Evolutionary conservation across 1,139 yeast species (phyloP).

Genomic region (Geotrichum carabidarum): DNA sequence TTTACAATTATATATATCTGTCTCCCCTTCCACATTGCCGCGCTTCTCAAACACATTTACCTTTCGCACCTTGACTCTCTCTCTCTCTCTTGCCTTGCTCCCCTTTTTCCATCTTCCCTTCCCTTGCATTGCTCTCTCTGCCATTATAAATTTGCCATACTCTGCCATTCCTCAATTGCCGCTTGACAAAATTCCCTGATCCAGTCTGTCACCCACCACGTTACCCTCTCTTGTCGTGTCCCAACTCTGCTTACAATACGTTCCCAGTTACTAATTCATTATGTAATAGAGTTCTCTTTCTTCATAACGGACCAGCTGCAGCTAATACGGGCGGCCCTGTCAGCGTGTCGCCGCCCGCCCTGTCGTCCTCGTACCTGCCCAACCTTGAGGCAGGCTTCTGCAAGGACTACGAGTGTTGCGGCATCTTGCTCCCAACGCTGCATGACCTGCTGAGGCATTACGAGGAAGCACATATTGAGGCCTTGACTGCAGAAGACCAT

Average conservation of each 20-base stretch:
- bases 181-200: constrained; percentile 3
- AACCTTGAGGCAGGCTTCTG: constrained; percentile 93
- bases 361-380: constrained; percentile 72
- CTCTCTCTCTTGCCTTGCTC: background rate
- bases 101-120: background rate
- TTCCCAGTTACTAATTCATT: background rate
- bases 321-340: constrained; percentile 25
- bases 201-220: background rate
- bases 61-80: no score
- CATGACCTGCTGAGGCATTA: constrained; percentile 92
- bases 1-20: no score
- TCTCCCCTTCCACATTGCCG: no score
- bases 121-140: constrained; percentile 23
- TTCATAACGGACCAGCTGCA: constrained; percentile 29
- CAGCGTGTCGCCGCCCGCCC: constrained; percentile 47
- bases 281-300: constrained; percentile 29
- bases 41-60: no score
- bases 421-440: constrained; percentile 80
- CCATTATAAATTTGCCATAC: background rate
- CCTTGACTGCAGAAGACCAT: constrained; percentile 41
- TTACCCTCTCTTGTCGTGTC: no score
- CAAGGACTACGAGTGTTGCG: constrained; percentile 94
- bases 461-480: constrained; percentile 88
- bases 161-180: background rate
- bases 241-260: no score